A percentile compares a stretch with the other conserved stretches of the same genome.
phyloP scores from a whole-genome alignment of 768 basidiomycete genomes.

The Leccinum aurantiacum region DNA sequence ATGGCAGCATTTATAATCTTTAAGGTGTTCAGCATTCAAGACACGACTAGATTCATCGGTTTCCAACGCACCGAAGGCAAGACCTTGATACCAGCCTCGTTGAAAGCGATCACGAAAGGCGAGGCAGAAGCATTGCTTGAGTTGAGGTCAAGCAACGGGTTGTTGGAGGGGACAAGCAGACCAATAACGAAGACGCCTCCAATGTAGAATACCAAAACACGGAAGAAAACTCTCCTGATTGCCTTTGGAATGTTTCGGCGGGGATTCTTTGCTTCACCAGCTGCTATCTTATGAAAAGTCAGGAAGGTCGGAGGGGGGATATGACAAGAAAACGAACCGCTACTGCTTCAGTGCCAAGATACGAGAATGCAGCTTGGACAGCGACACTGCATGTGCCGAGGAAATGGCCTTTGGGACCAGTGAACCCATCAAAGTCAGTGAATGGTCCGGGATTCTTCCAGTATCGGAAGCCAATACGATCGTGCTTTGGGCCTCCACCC shows the following conservation, averaged over 20 bases:
- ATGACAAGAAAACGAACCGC: conserved; percentile 31
- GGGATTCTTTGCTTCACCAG: conserved; percentile 53
- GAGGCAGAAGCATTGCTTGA: conserved; percentile 43
- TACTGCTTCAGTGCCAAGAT: conserved; percentile 55
- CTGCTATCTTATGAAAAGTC: conserved; percentile 35
- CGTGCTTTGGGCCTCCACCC: conserved; percentile 55
- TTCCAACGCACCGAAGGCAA: conserved; percentile 43
- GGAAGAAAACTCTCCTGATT: conserved; percentile 45
- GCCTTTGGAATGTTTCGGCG: conserved; percentile 42
- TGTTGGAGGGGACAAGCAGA: conserved; percentile 49
- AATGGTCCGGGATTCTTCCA: conserved; percentile 60
- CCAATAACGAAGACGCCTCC: conserved; percentile 47
- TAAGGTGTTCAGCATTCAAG: neutral
- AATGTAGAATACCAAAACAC: conserved; percentile 39
- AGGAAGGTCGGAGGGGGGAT: neutral
- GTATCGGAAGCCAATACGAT: conserved; percentile 49
- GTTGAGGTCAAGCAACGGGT: conserved; percentile 39
- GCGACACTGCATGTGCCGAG: conserved; percentile 51
- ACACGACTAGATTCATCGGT: neutral
- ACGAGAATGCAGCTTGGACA: conserved; percentile 60
- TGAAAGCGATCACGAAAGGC: conserved; percentile 60
- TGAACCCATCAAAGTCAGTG: conserved; percentile 38
- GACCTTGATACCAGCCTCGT: conserved; percentile 56
- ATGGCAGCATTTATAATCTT: conserved; percentile 41
- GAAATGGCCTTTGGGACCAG: conserved; percentile 52